Evolutionary conservation across 495 filamentous ascomycete species (phyloP), one percentile per base, ranked within the genome.

Genomic region (Penicillium coffeae): DNA sequence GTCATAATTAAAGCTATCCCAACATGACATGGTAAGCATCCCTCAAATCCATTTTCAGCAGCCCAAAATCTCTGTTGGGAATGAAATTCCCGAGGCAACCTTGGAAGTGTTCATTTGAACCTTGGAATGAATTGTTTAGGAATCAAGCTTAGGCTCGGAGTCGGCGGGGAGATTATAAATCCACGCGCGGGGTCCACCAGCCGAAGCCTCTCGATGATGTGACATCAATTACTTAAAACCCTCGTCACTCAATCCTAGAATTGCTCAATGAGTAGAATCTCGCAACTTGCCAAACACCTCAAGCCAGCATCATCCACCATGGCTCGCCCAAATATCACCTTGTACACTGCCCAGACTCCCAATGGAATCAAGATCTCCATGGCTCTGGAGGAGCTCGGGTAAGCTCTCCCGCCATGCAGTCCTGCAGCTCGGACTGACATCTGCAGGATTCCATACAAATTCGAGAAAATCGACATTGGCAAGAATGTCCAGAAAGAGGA

Each of bases 371-470:
- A 95, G 63, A 80, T 92, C 58, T 89, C 87, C 43, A 95, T 95
- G 56, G 79, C 87, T 0, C 73, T 96, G n/a, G 90, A 96, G 68
- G 91, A 95, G 71, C 77, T 96, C 14, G 85, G 85, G 48, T 75
- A 62, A 36, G 66, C 21, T 10, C 30, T 18, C 32, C 15, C 16
- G 2, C 15, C 9, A 19, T 3, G 2, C 3, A 21, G 7, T 4
- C 5, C 13, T 21, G 9, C 13, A 9, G 8, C 42, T 16, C 9
- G 32, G 14, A 3, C 42, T 45, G 3, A 45, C 30, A 21, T 42
- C 18, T 34, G 21, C 49, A 78, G 66, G 12, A 52, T 74, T 32
- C 76, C 83, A 35, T 92, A 89, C 61, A 72, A 74, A 47, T 74
- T 82, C 25, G 78, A 84, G 48, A 79, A 77, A 30, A 83, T 96